A percentile compares a stretch with the other conserved stretches of the same genome.
Conservation (phyloP, 2,329 filamentous ascomycete species). For the Exutisphaerella laricina region DNA sequence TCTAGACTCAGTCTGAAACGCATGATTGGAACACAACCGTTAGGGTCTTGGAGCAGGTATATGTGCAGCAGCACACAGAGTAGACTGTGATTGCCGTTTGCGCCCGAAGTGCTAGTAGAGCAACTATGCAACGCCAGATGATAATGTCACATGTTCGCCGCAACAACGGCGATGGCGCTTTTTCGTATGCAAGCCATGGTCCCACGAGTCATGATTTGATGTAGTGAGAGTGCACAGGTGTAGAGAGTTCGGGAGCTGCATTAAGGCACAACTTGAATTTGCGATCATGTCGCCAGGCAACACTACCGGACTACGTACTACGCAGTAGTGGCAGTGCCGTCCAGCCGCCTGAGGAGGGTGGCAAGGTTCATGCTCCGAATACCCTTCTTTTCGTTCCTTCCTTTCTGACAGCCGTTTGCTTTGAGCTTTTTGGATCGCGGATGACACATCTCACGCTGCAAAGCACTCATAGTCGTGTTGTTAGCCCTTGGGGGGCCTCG, state of each 20-base stretch:
- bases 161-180: neutral
- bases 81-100: neutral
- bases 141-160: neutral
- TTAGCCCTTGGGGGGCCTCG: too few relatives aligned
- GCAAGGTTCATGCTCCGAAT: neutral
- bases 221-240: neutral
- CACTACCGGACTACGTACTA: neutral
- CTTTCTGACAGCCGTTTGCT: neutral
- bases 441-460: neutral
- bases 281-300: neutral
- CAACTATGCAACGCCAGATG: neutral
- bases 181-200: conserved; percentile 4
- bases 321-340: too few relatives aligned
- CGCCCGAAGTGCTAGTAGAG: neutral
- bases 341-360: neutral
- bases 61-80: neutral
- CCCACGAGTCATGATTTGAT: conserved; percentile 5
- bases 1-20: too few relatives aligned
- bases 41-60: too few relatives aligned
- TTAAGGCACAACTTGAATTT: neutral
- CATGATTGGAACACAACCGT: too few relatives aligned
- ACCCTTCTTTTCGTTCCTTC: neutral
- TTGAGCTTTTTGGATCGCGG: neutral
- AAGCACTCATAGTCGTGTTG: neutral
- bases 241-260: conserved; percentile 2